Evolutionary conservation across 371 early-diverging fungal genomes (phyloP), one percentile per base, ranked within the genome.

Genomic region (Basidiobolus meristosporus): DNA sequence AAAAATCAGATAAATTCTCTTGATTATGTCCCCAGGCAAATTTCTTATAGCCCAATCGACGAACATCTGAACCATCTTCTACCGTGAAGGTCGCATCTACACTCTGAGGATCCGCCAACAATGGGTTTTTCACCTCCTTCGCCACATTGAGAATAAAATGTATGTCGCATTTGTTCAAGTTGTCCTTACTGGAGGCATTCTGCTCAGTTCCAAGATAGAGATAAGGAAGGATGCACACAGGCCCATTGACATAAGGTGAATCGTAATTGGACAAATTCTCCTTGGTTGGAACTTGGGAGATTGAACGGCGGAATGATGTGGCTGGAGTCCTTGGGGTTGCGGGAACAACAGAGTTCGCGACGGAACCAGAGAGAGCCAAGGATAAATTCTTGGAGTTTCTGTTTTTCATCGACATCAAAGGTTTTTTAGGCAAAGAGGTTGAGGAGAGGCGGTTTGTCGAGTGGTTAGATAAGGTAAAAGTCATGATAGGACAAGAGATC

Each of bases 21-120:
- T 82, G 80, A 53, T 73, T 59, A 56, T 89, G 91, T 30, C 73
- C 50, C 87, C 90, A 89, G 14, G 64, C 51, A 21, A 77, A 48
- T 42, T 81, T 83, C 50, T 66, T 65, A 51, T 71, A 72, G 34
- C 55, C 9, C 26, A 26, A 3, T 3, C 39, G 4, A 43, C 44
- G 38, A 59, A 63, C 5, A 57, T 58, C 6, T 51, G 47, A 9
- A 47, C 48, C 3, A 41, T 45, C 0, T 48, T 49, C 16, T 45
- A 26, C 5, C 5, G 5, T 26, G 26, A 26, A 26, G 44, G 33
- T 57, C 54, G 11, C 38, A 45, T 30, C 54, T 50, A 31, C 47
- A 50, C 34, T 54, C 47, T 4, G 54, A 45, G 40, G 43, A 54
- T 41, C 51, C 48, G 17, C 51, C 47, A 15, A 51, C 48, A 23